phyloP scores from a whole-genome alignment of 768 basidiomycete genomes.

The Macrolepiota fuliginosa region DNA sequence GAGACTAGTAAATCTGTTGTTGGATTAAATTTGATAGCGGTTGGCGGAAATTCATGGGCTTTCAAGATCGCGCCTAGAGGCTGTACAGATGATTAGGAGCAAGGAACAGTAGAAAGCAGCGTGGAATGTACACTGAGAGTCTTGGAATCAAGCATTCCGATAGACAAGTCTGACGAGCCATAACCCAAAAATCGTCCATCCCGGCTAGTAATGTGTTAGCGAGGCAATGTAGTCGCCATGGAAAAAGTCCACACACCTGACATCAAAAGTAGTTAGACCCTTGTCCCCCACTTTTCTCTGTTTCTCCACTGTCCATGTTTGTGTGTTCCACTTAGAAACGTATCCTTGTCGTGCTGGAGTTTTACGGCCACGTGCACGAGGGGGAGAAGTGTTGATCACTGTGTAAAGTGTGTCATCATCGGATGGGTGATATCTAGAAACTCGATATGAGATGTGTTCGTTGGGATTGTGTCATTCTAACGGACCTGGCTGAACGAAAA shows the following conservation, averaged over 20 bases:
- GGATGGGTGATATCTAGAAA: conserved; percentile 53
- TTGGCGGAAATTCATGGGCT: conserved; percentile 94
- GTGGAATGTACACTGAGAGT: conserved; percentile 64
- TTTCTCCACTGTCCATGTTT: conserved; percentile 65
- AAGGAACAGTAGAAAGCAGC: neutral
- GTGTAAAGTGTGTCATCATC: conserved; percentile 59
- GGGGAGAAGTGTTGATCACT: conserved; percentile 64
- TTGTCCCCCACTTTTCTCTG: conserved; percentile 74
- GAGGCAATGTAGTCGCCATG: neutral
- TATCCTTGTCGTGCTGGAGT: conserved; percentile 56
- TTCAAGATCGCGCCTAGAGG: conserved; percentile 85
- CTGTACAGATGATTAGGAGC: conserved; percentile 36
- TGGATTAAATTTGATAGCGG: conserved; percentile 86
- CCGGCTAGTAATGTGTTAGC: conserved; percentile 40
- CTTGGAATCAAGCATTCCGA: conserved; percentile 79
- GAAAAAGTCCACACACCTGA: conserved; percentile 55
- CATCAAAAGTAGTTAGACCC: conserved; percentile 83
- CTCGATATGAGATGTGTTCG: neutral
- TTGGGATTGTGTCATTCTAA: neutral
- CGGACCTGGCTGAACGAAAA: conserved; percentile 65
- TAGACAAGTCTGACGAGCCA: conserved; percentile 82
- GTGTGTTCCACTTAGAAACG: conserved; percentile 70
- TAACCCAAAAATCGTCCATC: conserved; percentile 83
- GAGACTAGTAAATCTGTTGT: conserved; percentile 78
- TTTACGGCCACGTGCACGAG: conserved; percentile 56